Percentiles rank a stretch among this genome's conserved stretches.
Conservation (phyloP, 176 grass and related monocot species). For the Cenchrus fungigraminus region DNA sequence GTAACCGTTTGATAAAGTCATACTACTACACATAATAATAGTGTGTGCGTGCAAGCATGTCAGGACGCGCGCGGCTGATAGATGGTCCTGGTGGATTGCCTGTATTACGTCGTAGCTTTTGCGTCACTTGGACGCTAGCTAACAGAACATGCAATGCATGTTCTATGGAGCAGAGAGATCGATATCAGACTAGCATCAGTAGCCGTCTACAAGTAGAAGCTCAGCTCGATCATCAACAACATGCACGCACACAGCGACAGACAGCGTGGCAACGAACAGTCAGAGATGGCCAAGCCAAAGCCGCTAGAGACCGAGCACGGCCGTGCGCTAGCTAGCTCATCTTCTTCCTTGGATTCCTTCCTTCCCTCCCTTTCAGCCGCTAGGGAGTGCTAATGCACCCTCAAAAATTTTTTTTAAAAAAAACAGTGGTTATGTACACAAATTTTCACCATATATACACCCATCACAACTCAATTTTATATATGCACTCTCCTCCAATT, state of each 20-base stretch:
- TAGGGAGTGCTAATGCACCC: too few relatives aligned
- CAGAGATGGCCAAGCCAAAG: not conserved
- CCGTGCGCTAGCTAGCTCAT: not conserved
- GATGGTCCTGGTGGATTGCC: not conserved
- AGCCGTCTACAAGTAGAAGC: too few relatives aligned
- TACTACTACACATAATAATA: too few relatives aligned
- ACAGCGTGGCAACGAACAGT: not conserved
- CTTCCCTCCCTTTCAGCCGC: not conserved
- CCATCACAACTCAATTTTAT: too few relatives aligned
- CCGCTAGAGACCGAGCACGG: not conserved
- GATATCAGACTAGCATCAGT: too few relatives aligned
- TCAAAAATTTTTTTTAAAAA: too few relatives aligned
- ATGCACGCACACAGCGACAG: not conserved
- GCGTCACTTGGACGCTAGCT: not conserved
- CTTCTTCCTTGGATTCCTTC: constrained; percentile 31
- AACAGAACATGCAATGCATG: too few relatives aligned
- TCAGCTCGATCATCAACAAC: too few relatives aligned
- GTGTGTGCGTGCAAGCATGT: not conserved
- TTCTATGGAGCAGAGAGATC: too few relatives aligned
- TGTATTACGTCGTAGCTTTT: not conserved
- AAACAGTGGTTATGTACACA: too few relatives aligned
- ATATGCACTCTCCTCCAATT: too few relatives aligned
- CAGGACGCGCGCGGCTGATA: not conserved
- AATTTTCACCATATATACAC: too few relatives aligned
- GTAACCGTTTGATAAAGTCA: not conserved